Base-by-base conservation (phyloP, 2,329 filamentous ascomycete species). In the Ophiostoma sp. region DNA sequence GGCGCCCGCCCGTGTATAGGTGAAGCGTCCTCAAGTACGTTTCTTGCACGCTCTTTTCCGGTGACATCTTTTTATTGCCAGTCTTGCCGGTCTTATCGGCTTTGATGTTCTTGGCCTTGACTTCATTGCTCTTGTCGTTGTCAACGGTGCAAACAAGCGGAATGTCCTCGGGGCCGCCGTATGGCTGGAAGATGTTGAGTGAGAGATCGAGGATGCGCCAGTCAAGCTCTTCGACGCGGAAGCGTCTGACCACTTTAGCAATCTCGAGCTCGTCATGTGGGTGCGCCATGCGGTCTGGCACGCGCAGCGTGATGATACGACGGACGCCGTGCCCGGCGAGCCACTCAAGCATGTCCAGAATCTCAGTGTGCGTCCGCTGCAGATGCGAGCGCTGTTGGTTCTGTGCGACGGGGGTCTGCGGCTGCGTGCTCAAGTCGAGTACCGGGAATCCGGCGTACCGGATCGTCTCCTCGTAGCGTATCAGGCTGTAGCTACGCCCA, bases 181-280 rank as follows among this genome's bases (percentile, higher is more conserved):
- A 55, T 22, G 72, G 55, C 19, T 25, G 31, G 52, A 75, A 73
- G 17, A 71, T 69, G 8, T 31, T 33, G 33, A 75, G 12, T 9
- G 74, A 73, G 12, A 75, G 48, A 31, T 75, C 74, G 45, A 75
- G 72, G 48, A 72, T 39, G 39, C 72, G 69, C 74, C 74, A 75
- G 57, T 75, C 74, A 9, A 75, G 70, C 64, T 52, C 66, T 33
- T 73, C 74, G 42, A 75, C 74, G 12, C 55, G 55, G 70, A 75
- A 75, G 22, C 42, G 11, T 22, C 59, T 48, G 25, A 72, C 73
- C 5, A n/a, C 31, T 0, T 22, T 11, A 2, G 73, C 69, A 64
- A 75, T 75, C 52, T 48, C 39, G 15, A 71, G 25, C 69, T 75
- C 74, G 36, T 74, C 73, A 69, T 75, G 74, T 17, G 74, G 74